Evolutionary conservation across 2,329 filamentous ascomycete species (phyloP), one percentile per base, ranked within the genome.

Genomic region (Ceratocystis cacaofunesta): DNA sequence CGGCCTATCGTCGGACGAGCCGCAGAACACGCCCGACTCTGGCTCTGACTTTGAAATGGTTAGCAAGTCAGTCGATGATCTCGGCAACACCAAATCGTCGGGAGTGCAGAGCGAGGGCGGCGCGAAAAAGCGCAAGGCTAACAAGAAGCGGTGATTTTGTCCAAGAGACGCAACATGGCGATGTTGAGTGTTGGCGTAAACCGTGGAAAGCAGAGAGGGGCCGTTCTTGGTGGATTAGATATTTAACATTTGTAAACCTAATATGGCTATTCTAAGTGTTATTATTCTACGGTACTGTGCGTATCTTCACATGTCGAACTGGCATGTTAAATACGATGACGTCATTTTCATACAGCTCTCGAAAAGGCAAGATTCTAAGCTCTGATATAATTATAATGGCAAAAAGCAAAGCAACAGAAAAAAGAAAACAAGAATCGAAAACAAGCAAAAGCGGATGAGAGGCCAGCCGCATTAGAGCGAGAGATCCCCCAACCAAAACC

Each of bases 1-100:
- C 36, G 79, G 58, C 12, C 30, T 48, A 8, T 62, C 46, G 30
- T 80, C 78, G 15, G 81, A 82, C 68, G 76, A 74, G 3, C 74
- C 78, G 52, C 78, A 82, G 73, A 46, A 65, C 75, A 75, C 66
- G 81, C 81, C 36, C 78, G 83, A 82, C 71, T 78, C 80, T 22
- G 79, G 77, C 65, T 83, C 82, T 64, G 82, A 85, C 72, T 86
- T 84, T 73, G 84, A 87, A 75, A 74, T 85, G 52, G 75, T 86
- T 8, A 82, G 85, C 71, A 84, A 84, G 75, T 66, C 65, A 19
- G 32, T 63, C n/a, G 65, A 66, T 80, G 63, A 76, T 84, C 25
- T 67, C 50, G 32, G 57, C 19, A 64, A 74, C 72, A 76, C 76
- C 67, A 83, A 82, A 76, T 71, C 79, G 3, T 79, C 78, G 19